Conservation (phyloP, 257 asterid genomes). For the Solanum chilense region DNA sequence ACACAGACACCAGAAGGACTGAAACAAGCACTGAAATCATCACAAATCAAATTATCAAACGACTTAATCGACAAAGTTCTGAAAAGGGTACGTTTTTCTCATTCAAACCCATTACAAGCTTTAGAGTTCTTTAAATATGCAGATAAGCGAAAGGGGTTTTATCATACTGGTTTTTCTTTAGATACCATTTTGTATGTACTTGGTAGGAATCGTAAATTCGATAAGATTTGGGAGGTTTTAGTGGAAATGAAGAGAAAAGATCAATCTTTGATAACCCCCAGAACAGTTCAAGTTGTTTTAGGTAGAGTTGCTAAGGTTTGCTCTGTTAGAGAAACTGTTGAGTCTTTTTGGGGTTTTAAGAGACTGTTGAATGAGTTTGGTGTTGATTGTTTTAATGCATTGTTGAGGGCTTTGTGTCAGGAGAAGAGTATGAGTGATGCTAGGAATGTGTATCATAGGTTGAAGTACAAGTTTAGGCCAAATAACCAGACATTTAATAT, state of each 20-base stretch:
- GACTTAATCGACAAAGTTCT: constrained; percentile 62
- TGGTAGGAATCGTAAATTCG: constrained; percentile 67
- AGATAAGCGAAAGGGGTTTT: constrained; percentile 35
- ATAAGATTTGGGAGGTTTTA: constrained; percentile 58
- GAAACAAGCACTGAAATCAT: constrained; percentile 31
- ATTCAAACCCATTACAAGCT: constrained; percentile 66
- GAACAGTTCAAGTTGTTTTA: constrained; percentile 71
- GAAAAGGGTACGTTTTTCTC: constrained; percentile 79
- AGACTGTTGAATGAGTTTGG: constrained; percentile 51
- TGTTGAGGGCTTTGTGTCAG: constrained; percentile 74
- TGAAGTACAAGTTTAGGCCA: constrained; percentile 71
- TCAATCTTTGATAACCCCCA: constrained; percentile 53
- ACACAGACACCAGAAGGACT: constrained; percentile 44
- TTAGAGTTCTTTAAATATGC: constrained; percentile 51
- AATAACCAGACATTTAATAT: constrained; percentile 71
- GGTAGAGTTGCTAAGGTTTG: constrained; percentile 84
- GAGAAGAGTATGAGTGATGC: constrained; percentile 93
- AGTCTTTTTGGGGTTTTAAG: constrained; percentile 48
- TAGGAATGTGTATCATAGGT: constrained; percentile 58
- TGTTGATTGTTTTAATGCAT: constrained; percentile 53
- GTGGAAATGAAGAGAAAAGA: constrained; percentile 52
- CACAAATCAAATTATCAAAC: constrained; percentile 43
- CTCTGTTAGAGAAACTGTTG: constrained; percentile 76
- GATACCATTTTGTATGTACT: constrained; percentile 70
- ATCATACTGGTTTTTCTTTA: constrained; percentile 53